phyloP scores from a whole-genome alignment of 345 rosid species.

The Firmiana major region DNA sequence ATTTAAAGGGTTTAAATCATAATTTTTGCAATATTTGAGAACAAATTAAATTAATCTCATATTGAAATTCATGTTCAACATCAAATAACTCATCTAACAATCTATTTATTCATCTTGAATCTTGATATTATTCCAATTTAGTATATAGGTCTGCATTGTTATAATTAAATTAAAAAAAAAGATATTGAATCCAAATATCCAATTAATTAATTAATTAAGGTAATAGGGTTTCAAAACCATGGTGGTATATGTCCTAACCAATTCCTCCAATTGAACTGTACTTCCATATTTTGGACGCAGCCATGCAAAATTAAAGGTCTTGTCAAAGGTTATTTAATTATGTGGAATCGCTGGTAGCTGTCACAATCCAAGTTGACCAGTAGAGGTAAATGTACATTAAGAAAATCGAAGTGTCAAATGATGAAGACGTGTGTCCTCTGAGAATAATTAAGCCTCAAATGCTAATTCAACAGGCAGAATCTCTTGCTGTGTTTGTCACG shows the following conservation, averaged over 20 bases:
- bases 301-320: not conserved
- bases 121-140: no score
- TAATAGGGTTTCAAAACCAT: no score
- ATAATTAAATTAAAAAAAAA: no score
- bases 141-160: not conserved
- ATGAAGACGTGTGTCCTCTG: not conserved
- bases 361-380: constrained; percentile 10
- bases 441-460: no score
- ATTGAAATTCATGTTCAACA: not conserved
- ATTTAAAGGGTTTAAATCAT: no score
- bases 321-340: not conserved
- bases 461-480: no score
- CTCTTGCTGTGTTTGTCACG: not conserved
- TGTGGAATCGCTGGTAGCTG: not conserved
- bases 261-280: not conserved
- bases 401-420: not conserved
- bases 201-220: no score
- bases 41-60: not conserved
- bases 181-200: no score
- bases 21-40: not conserved
- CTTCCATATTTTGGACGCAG: not conserved
- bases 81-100: not conserved
- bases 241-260: not conserved
- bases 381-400: not conserved
- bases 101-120: no score